Evolutionary conservation across 1,139 yeast species (phyloP), one percentile per base, ranked within the genome.

Genomic region (Debaryomycetaceae sp.): DNA sequence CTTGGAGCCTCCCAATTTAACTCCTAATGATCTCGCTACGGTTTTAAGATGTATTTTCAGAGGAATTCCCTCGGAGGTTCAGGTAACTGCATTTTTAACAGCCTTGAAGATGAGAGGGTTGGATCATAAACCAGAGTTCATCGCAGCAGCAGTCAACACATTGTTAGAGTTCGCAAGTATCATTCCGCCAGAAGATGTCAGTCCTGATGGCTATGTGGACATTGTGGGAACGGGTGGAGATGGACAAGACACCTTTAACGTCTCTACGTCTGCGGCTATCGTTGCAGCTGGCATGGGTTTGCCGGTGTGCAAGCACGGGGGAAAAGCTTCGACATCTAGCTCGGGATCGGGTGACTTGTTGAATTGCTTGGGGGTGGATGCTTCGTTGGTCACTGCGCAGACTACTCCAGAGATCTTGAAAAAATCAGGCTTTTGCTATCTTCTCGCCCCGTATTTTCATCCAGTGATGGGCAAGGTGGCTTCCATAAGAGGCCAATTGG

Each of bases 151-250:
- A 0, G 97, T 89, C 1, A 70, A 67, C 36, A 81, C 90, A 0
- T 79, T 87, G 14, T 70, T 78, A 53, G 84, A 77, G 59, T 87
- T 73, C 60, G 83, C 89, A 24, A 76, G 72, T 56, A 62, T 72
- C 7, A 78, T 87, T 22, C 63, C 64, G 13, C 60, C 65, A 1
- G 59, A 66, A 2, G 57, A 58, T 7, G 76, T 83, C 5, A 77
- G 76, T 40, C 55, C 68, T 0, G 66, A 61, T 2, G 87, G 88
- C 0, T 86, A 81, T 54, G 76, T 88, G 14, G 99, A 93, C 64
- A 87, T 93, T 36, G 99, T 93, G 6, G 99, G 99, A 1, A 93
- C 99, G 0, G 99, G 99, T 27, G 99, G 99, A 6, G 99, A 93
- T 60, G 97, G 97, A 4, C 97, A 93, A 60, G 85, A 93, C 60